phyloP scores from a whole-genome alignment of 2,329 filamentous ascomycete species.

The Cercospora nicotianae region DNA sequence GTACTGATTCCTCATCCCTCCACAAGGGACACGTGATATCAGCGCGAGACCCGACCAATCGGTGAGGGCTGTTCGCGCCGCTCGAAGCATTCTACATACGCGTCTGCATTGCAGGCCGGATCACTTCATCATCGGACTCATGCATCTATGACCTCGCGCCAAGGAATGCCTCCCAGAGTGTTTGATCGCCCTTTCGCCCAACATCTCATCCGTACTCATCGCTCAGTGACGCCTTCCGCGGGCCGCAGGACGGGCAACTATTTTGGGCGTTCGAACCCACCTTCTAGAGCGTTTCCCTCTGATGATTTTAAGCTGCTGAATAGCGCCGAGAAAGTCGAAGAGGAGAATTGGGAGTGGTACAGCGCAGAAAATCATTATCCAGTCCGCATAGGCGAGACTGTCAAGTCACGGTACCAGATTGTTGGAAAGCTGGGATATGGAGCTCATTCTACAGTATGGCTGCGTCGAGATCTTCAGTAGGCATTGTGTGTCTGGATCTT shows the following conservation, averaged over 20 bases:
- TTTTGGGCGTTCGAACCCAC: not conserved
- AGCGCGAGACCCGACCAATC: not conserved
- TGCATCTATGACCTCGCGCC: not conserved
- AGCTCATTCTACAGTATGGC: conserved; percentile 14
- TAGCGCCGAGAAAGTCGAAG: conserved; percentile 13
- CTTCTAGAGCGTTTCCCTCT: not conserved
- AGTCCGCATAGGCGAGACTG: conserved; percentile 7
- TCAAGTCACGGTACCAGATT: conserved; percentile 14
- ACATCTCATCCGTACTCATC: not conserved
- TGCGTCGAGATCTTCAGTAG: conserved; percentile 8
- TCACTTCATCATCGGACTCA: not conserved
- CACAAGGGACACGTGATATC: not conserved
- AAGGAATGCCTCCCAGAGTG: not conserved
- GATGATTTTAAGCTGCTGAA: not conserved
- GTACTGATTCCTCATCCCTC: too few species aligned
- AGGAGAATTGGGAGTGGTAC: conserved; percentile 15
- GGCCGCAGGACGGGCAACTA: not conserved
- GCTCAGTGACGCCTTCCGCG: not conserved
- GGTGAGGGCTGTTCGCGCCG: not conserved
- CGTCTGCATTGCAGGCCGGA: not conserved
- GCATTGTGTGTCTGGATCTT: not conserved
- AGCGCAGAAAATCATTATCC: conserved; percentile 8
- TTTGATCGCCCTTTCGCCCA: not conserved
- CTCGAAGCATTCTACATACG: too few species aligned
- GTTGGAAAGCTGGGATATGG: conserved; percentile 16